Evolutionary conservation across 345 rosid species (phyloP).

Genomic region (Euphorbia peplus): DNA sequence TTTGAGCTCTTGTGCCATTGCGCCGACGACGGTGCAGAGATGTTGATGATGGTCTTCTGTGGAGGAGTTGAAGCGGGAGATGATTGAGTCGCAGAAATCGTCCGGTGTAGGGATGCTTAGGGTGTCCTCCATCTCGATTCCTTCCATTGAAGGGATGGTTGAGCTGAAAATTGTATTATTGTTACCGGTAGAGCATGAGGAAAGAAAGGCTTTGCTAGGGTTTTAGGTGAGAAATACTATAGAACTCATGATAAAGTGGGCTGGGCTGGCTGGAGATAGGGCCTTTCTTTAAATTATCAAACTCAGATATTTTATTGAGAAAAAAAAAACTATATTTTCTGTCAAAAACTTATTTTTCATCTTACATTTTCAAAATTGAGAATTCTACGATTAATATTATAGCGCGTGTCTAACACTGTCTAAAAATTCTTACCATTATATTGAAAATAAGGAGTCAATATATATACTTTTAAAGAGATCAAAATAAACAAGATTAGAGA

Average conservation of each 20-base stretch:
- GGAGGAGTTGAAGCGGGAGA: slow-evolving; percentile 49
- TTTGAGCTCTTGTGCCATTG: slow-evolving; percentile 67
- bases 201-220: slow-evolving; percentile 6
- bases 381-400: too few relatives aligned
- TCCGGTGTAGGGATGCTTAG: neutral
- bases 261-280: too few relatives aligned
- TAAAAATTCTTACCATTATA: too few relatives aligned
- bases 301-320: too few relatives aligned
- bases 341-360: too few relatives aligned
- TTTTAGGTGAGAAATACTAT: neutral
- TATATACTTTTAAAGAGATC: too few relatives aligned
- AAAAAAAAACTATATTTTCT: too few relatives aligned
- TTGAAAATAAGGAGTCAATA: too few relatives aligned
- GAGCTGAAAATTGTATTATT: neutral
- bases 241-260: too few relatives aligned
- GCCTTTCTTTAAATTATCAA: neutral
- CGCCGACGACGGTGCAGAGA: slow-evolving; percentile 63
- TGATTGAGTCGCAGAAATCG: slow-evolving; percentile 59
- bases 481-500: too few relatives aligned
- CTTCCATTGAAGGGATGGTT: slow-evolving; percentile 22
- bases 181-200: neutral
- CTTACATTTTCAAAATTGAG: too few relatives aligned
- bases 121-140: slow-evolving; percentile 28
- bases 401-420: too few relatives aligned
- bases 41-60: slow-evolving; percentile 53